These are phyloP conservation scores for Penicillium bovifimosum DNA, from an alignment of 495 filamentous ascomycete species.

Conservation along the genomic window DNA sequence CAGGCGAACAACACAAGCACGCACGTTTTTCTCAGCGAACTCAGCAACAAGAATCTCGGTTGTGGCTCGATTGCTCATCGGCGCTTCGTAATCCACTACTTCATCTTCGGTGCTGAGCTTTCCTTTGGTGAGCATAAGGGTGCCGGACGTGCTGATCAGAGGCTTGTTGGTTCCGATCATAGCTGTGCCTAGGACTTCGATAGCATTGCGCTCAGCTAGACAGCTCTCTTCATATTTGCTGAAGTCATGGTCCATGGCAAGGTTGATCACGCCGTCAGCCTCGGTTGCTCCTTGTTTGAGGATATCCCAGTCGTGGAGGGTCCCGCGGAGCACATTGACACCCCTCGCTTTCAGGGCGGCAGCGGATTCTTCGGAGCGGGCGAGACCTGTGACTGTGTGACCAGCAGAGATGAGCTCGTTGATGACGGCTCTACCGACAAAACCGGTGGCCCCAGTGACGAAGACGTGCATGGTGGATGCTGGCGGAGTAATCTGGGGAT, in stretches of 20 bases:
- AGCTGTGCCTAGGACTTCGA: conserved; percentile 32
- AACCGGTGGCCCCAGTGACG: conserved; percentile 45
- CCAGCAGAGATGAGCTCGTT: conserved; percentile 35
- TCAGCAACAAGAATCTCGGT: conserved; percentile 24
- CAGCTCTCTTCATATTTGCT: conserved; percentile 27
- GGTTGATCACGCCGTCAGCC: conserved; percentile 41
- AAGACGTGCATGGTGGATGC: conserved; percentile 30
- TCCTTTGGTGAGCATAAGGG: conserved; percentile 28
- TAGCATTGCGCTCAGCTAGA: conserved; percentile 28
- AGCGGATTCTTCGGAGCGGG: conserved; percentile 32
- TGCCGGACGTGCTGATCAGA: conserved; percentile 41
- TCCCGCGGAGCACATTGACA: conserved; percentile 30
- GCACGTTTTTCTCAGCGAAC: conserved; percentile 30
- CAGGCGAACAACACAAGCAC: conserved; percentile 34
- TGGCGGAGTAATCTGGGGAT: neutral
- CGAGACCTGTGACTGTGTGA: conserved; percentile 40
- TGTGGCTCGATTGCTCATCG: conserved; percentile 19
- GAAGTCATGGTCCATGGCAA: conserved; percentile 44
- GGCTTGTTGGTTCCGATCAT: conserved; percentile 32
- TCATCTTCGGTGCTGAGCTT: conserved; percentile 31
- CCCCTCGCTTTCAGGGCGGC: conserved; percentile 24
- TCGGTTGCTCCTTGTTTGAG: conserved; percentile 30
- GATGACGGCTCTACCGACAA: conserved; percentile 39
- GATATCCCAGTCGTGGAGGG: conserved; percentile 31
- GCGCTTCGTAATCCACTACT: conserved; percentile 4